phyloP scores from a whole-genome alignment of 768 basidiomycete genomes.

The Boletus insuetus region DNA sequence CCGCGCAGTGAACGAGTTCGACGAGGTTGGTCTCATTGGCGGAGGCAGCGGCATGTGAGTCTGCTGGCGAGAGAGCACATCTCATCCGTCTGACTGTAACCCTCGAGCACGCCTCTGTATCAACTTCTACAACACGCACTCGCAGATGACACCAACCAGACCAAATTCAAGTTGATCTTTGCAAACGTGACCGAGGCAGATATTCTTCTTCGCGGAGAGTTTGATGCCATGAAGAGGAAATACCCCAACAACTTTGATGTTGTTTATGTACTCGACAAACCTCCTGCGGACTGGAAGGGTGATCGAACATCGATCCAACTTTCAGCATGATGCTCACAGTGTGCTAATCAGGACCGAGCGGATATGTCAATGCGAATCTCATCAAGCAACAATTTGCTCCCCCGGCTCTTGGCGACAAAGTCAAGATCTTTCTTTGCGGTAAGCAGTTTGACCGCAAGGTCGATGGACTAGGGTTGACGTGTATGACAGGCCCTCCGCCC shows the following conservation, averaged over 20 bases:
- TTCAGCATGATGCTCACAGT: constrained; percentile 1
- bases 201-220: constrained; percentile 80
- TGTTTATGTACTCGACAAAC: constrained; percentile 85
- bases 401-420: constrained; percentile 64
- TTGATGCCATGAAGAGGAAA: constrained; percentile 67
- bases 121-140: constrained; percentile 77
- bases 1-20: constrained; percentile 74
- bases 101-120: constrained; percentile 72
- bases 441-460: constrained; percentile 22
- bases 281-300: constrained; percentile 59
- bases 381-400: constrained; percentile 72
- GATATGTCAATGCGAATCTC: constrained; percentile 72
- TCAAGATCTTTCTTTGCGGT: constrained; percentile 91
- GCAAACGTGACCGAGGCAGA: constrained; percentile 88
- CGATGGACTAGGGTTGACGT: neutral
- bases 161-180: constrained; percentile 91
- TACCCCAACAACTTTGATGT: constrained; percentile 73
- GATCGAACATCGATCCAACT: constrained; percentile 17
- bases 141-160: constrained; percentile 76
- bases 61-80: neutral
- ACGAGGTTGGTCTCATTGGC: constrained; percentile 84
- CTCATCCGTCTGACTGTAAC: neutral
- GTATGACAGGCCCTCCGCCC: constrained; percentile 61
- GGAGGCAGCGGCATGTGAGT: constrained; percentile 91
- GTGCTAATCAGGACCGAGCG: constrained; percentile 50